Evolutionary conservation across 768 basidiomycete genomes (phyloP), one percentile per base, ranked within the genome.

Genomic region (Suillus weaverae): DNA sequence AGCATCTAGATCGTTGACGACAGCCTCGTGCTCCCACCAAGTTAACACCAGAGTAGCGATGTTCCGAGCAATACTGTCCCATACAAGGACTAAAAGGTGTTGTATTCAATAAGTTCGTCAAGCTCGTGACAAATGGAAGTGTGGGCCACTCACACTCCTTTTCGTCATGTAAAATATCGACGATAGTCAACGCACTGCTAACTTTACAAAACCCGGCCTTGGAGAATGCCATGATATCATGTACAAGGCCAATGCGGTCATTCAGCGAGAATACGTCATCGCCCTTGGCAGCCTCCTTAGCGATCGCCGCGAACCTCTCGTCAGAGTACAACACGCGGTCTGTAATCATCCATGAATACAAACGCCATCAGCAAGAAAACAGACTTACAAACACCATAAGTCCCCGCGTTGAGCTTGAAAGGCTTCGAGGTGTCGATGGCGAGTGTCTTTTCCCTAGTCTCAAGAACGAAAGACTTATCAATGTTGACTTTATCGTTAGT

Each of bases 321-420:
- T 91, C 85, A 11, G 89, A 83, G 79, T 99, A 99, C 38, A 91
- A 78, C 26, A 96, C 94, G 36, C 95, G 92, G 77, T 90, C 93
- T 94, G 10, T 66, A 26, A 62, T 61, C 55, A 22, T 43, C 36
- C 44, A 36, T 32, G 61, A 69, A 67, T 46, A 46, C 62, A 33
- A 63, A 30, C 20, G 55, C 54, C 22, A 8, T 33, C 26, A 38
- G 13, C 7, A 57, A 60, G 26, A 54, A 22, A 66, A 62, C 11
- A 22, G 10, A 82, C 94, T 67, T 69, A 94, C 94, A 99, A 69
- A 97, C 92, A 65, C 96, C 95, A 60, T 85, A 85, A 1, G 94
- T 95, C 48, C 89, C 89, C 3, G 90, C 90, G 73, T 99, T 99
- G 66, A 99, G 79, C 79, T 99, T 99, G 84, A 89, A 99, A 6